Percentiles rank a stretch among this genome's conserved stretches.
Evolutionary conservation across 2,329 filamentous ascomycete genomes (phyloP).

Genomic region (Lasiodiplodia citricola): DNA sequence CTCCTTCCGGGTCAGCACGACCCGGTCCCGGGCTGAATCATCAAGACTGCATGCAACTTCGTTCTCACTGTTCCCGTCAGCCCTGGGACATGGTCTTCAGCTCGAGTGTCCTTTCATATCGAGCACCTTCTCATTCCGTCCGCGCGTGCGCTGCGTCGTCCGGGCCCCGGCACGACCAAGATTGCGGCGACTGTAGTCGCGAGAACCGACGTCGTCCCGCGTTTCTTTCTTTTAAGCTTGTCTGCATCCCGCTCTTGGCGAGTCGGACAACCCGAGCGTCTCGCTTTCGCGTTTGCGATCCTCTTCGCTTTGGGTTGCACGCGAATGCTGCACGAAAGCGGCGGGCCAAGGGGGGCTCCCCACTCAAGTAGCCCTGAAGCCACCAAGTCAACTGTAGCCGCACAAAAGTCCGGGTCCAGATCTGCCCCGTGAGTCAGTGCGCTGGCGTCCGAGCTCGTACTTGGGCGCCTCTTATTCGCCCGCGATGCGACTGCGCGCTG

Average conservation of each 20-base stretch:
- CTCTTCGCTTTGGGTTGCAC: background rate
- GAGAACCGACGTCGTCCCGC: background rate
- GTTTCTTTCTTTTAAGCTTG: constrained; percentile 11
- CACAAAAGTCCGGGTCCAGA: background rate
- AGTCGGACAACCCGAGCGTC: background rate
- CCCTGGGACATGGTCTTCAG: background rate
- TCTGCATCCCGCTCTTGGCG: background rate
- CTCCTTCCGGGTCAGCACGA: background rate
- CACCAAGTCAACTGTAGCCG: constrained; percentile 1
- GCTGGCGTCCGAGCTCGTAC: background rate
- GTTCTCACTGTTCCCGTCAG: background rate
- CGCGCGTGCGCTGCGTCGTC: background rate
- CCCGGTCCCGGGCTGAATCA: constrained; percentile 2
- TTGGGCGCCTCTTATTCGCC: background rate
- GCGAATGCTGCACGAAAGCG: background rate
- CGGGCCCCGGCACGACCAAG: background rate
- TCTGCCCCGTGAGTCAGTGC: constrained; percentile 1
- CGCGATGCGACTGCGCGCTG: background rate
- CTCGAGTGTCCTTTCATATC: background rate
- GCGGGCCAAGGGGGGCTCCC: background rate
- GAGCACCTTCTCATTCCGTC: background rate
- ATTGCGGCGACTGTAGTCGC: background rate
- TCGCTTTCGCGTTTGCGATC: background rate
- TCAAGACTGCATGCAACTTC: background rate
- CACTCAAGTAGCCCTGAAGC: background rate